phyloP scores from a whole-genome alignment of 2,329 filamentous ascomycete species.

The Metarhizium anisopliae region DNA sequence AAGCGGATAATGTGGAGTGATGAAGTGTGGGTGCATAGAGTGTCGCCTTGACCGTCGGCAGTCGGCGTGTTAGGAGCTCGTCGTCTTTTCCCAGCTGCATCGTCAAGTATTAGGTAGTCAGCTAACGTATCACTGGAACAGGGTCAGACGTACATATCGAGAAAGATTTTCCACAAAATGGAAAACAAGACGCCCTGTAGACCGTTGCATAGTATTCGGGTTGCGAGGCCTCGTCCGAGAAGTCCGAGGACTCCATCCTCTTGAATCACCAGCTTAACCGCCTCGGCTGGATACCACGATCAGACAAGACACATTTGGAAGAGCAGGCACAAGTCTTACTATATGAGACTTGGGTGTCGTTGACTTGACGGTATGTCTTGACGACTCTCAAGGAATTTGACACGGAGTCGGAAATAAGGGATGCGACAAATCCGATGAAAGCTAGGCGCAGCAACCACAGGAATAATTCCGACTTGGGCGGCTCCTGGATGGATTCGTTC shows the following conservation, averaged over 20 bases:
- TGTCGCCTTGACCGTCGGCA: too few species aligned
- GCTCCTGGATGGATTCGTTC: slow-evolving; percentile 28
- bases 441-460: slow-evolving; percentile 33
- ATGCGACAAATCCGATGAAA: slow-evolving; percentile 30
- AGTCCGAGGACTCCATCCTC: slow-evolving; percentile 33
- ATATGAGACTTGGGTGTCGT: slow-evolving; percentile 37
- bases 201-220: slow-evolving; percentile 38
- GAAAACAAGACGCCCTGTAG: slow-evolving; percentile 37
- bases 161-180: slow-evolving; percentile 39
- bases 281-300: slow-evolving; percentile 24
- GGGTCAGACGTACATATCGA: slow-evolving; percentile 28
- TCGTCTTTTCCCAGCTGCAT: too few species aligned
- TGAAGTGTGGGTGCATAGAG: too few species aligned
- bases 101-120: too few species aligned
- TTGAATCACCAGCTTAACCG: slow-evolving; percentile 28
- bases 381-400: slow-evolving; percentile 39
- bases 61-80: too few species aligned
- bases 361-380: slow-evolving; percentile 41
- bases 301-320: not conserved
- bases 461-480: slow-evolving; percentile 27
- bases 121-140: too few species aligned
- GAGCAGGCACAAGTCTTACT: slow-evolving; percentile 16
- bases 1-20: too few species aligned
- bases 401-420: slow-evolving; percentile 34
- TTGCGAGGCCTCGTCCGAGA: slow-evolving; percentile 35